These are phyloP conservation scores for Trichaptum fuscoviolaceum DNA, from an alignment of 768 basidiomycete genomes.

Conservation along the genomic window DNA sequence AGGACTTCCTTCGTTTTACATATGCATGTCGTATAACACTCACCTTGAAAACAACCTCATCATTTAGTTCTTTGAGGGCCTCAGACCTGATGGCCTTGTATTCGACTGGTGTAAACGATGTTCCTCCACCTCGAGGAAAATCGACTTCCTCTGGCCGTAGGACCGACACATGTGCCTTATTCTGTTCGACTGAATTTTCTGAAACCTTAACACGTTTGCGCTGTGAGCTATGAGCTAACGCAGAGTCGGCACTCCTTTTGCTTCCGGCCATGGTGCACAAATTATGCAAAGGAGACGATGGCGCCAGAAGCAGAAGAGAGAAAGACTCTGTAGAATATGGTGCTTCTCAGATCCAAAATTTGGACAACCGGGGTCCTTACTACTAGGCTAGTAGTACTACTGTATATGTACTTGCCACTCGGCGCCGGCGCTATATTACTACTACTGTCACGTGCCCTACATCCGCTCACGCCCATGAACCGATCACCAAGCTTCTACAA, in stretches of 20 bases:
- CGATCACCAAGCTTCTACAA: too few relatives aligned
- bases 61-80: slow-evolving; percentile 77
- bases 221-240: neutral
- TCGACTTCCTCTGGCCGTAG: slow-evolving; percentile 68
- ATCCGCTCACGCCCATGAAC: too few relatives aligned
- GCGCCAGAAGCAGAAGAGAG: neutral
- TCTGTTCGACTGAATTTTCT: neutral
- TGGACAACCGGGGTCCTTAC: slow-evolving; percentile 1
- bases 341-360: neutral
- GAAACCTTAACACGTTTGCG: neutral
- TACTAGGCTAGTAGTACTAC: too few relatives aligned
- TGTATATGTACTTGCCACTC: too few relatives aligned
- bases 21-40: slow-evolving; percentile 16
- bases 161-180: slow-evolving; percentile 25
- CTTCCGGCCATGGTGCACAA: neutral
- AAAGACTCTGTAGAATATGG: neutral
- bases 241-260: neutral
- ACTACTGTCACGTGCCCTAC: too few relatives aligned
- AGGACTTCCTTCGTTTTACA: slow-evolving; percentile 12
- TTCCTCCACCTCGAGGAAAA: slow-evolving; percentile 95
- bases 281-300: neutral
- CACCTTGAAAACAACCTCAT: slow-evolving; percentile 64
- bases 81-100: slow-evolving; percentile 83
- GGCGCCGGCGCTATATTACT: too few relatives aligned
- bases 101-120: slow-evolving; percentile 81